These are phyloP conservation scores for Candida neerlandica DNA, from an alignment of 1,139 yeast species.

Conservation along the genomic window DNA sequence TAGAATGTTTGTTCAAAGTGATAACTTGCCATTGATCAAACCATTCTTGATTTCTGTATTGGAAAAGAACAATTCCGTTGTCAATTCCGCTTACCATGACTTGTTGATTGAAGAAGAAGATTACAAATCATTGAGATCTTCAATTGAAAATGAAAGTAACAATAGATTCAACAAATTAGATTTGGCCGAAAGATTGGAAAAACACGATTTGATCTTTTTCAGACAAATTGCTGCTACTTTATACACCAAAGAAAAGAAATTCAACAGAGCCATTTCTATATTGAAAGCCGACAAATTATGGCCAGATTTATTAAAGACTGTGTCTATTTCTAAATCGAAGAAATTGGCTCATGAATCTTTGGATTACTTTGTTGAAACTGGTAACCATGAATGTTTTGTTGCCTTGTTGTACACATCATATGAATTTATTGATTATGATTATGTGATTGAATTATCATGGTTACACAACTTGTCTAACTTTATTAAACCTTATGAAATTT, in stretches of 20 bases:
- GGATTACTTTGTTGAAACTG: constrained; percentile 93
- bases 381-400: constrained; percentile 93
- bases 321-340: constrained; percentile 74
- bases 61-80: constrained; percentile 86
- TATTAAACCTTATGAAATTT: constrained; percentile 90
- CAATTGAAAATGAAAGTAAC: constrained; percentile 76
- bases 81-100: constrained; percentile 94
- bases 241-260: constrained; percentile 92
- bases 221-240: constrained; percentile 94
- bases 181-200: constrained; percentile 89
- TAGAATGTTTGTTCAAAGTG: constrained; percentile 91
- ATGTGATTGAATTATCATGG: constrained; percentile 90
- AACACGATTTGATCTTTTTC: constrained; percentile 87
- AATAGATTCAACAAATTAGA: constrained; percentile 93
- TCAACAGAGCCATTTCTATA: constrained; percentile 84
- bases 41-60: constrained; percentile 92
- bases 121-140: constrained; percentile 81
- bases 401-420: constrained; percentile 89
- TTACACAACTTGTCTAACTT: constrained; percentile 75
- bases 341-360: constrained; percentile 88
- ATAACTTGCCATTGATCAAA: constrained; percentile 92
- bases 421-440: constrained; percentile 76
- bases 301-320: constrained; percentile 93
- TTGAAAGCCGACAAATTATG: constrained; percentile 91
- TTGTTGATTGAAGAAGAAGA: constrained; percentile 95